These are phyloP conservation scores for Solanum hybrid DNA, from an alignment of 305 asterid genomes.

Conservation along the genomic window DNA sequence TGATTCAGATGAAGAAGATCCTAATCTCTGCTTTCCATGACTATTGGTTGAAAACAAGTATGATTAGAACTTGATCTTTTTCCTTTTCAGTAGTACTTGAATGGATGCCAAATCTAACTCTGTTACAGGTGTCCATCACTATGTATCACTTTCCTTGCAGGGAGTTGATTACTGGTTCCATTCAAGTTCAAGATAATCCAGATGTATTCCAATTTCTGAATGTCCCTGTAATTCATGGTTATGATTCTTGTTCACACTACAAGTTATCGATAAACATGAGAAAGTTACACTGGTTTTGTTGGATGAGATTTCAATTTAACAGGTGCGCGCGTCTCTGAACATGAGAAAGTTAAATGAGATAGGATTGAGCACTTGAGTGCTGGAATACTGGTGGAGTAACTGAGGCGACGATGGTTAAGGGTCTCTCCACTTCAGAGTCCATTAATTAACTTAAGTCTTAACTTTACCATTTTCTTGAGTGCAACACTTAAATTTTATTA, in stretches of 20 bases:
- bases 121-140: background rate
- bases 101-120: background rate
- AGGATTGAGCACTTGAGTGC: background rate
- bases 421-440: background rate
- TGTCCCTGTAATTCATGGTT: background rate
- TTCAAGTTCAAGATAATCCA: background rate
- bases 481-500: too few species aligned
- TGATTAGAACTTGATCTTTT: background rate
- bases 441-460: too few species aligned
- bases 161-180: background rate
- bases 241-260: background rate
- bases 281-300: background rate
- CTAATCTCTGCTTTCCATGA: constrained; percentile 35
- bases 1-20: constrained; percentile 84
- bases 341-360: background rate
- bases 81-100: background rate
- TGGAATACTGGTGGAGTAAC: background rate
- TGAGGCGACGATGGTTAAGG: background rate
- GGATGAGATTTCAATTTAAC: background rate
- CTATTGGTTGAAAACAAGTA: background rate
- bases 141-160: background rate
- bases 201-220: background rate
- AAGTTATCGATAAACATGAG: background rate
- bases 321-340: background rate
- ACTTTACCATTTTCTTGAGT: too few species aligned